These are phyloP conservation scores for Coemansia sp. DNA, from an alignment of 192 early-diverging fungal genomes.

Conservation along the genomic window DNA sequence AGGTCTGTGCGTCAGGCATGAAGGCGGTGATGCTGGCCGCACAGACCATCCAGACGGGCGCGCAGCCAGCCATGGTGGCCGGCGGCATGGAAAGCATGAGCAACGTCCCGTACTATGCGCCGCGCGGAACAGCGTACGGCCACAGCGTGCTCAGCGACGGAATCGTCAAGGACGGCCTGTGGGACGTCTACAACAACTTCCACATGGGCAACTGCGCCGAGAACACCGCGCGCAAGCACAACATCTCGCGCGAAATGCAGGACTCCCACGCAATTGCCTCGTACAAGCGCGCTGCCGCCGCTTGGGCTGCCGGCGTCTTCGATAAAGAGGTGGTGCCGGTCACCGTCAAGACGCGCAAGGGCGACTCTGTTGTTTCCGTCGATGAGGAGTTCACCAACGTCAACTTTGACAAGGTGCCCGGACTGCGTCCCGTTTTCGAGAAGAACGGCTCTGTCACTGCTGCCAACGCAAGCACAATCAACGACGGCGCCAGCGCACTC, in stretches of 20 bases:
- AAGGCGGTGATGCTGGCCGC: slow-evolving; percentile 93
- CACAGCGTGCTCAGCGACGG: slow-evolving; percentile 77
- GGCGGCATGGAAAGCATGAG: slow-evolving; percentile 98
- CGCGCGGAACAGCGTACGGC: slow-evolving; percentile 71
- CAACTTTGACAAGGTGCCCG: slow-evolving; percentile 85
- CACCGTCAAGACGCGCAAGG: slow-evolving; percentile 78
- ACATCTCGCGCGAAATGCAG: slow-evolving; percentile 85
- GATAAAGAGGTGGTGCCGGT: slow-evolving; percentile 83
- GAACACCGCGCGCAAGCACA: slow-evolving; percentile 84
- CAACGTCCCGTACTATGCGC: slow-evolving; percentile 77
- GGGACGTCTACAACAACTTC: slow-evolving; percentile 95
- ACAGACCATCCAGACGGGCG: slow-evolving; percentile 78
- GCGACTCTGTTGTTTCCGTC: slow-evolving; percentile 70
- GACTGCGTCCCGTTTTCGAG: slow-evolving; percentile 76
- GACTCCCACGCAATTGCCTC: slow-evolving; percentile 84
- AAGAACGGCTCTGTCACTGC: slow-evolving; percentile 94
- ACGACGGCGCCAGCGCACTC: slow-evolving; percentile 94
- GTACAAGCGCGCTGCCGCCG: slow-evolving; percentile 86
- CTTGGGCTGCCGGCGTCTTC: slow-evolving; percentile 84
- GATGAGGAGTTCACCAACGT: slow-evolving; percentile 97
- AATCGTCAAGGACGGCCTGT: slow-evolving; percentile 95
- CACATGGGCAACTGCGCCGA: slow-evolving; percentile 77
- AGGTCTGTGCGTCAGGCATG: slow-evolving; percentile 98
- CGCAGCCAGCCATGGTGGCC: slow-evolving; percentile 80
- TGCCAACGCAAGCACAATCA: slow-evolving; percentile 92